Evolutionary conservation across 352 stramenopile species (phyloP).

Genomic region (Globisporangium rhizosaccharum): DNA sequence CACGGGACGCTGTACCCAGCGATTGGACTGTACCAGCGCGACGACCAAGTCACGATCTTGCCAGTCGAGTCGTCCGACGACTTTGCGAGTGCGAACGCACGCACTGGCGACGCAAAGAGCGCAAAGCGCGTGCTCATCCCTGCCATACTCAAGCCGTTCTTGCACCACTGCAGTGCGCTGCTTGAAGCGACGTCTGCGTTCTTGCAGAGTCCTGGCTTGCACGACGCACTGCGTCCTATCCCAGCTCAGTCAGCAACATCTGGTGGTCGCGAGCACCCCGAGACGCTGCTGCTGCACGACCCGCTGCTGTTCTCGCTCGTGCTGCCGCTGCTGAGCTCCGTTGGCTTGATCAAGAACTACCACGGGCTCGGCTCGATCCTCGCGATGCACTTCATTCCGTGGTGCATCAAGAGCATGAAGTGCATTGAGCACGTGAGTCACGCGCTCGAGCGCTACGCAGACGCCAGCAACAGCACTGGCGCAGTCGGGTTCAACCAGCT

Average conservation of each 20-base stretch:
- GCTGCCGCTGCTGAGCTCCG: conserved; percentile 56
- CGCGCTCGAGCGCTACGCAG: conserved; percentile 26
- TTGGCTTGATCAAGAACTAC: conserved; percentile 64
- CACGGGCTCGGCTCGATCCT: conserved; percentile 62
- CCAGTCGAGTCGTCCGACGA: conserved; percentile 48
- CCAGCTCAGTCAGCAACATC: neutral
- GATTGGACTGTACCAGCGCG: conserved; percentile 85
- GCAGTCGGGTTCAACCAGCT: conserved; percentile 24
- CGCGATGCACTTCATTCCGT: conserved; percentile 71
- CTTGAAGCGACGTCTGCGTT: conserved; percentile 52
- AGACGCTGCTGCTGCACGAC: conserved; percentile 33
- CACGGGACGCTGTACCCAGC: conserved; percentile 85
- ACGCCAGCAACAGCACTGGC: neutral
- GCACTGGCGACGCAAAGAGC: conserved; percentile 20
- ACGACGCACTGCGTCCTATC: conserved; percentile 12
- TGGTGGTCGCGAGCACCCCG: conserved; percentile 18
- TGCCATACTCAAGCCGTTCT: conserved; percentile 69
- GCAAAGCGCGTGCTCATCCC: conserved; percentile 43
- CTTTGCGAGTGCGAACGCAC: conserved; percentile 19
- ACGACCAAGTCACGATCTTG: conserved; percentile 86
- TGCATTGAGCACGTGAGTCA: conserved; percentile 63
- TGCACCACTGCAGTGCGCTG: conserved; percentile 59
- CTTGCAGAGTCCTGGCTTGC: conserved; percentile 27
- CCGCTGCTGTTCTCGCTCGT: conserved; percentile 56
- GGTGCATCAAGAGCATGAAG: conserved; percentile 64